These are phyloP conservation scores for Populus alba DNA, from an alignment of 345 rosid genomes.

Conservation along the genomic window DNA sequence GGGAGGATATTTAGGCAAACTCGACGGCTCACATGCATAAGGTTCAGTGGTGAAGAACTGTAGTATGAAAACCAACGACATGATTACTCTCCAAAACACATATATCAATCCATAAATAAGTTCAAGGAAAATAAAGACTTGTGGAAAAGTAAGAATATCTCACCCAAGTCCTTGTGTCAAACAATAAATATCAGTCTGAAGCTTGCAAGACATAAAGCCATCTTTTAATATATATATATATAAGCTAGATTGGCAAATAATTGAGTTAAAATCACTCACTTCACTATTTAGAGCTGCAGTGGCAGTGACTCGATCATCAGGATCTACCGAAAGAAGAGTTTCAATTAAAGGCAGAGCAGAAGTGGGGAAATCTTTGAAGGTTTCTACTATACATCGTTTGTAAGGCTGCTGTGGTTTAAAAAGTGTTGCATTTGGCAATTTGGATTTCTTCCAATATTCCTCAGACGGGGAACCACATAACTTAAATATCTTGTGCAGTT, in stretches of 20 bases:
- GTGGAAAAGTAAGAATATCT: neutral
- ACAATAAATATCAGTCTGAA: neutral
- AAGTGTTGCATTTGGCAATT: slow-evolving; percentile 75
- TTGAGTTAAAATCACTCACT: slow-evolving; percentile 40
- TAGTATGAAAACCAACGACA: slow-evolving; percentile 20
- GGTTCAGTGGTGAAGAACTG: slow-evolving; percentile 90
- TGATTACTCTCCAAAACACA: slow-evolving; percentile 4
- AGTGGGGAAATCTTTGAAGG: slow-evolving; percentile 64
- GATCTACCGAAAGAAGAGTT: slow-evolving; percentile 74
- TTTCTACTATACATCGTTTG: slow-evolving; percentile 65
- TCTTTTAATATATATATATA: neutral
- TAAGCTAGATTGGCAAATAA: neutral
- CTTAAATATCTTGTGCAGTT: slow-evolving; percentile 84
- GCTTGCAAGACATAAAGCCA: neutral
- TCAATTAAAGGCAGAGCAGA: slow-evolving; percentile 60
- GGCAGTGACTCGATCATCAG: slow-evolving; percentile 75
- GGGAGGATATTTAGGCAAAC: slow-evolving; percentile 88
- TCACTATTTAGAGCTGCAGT: slow-evolving; percentile 64
- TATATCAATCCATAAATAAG: slow-evolving; percentile 2
- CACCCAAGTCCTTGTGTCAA: neutral
- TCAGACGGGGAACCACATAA: slow-evolving; percentile 91
- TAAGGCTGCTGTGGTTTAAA: slow-evolving; percentile 79
- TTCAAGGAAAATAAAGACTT: neutral
- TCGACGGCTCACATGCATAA: slow-evolving; percentile 72
- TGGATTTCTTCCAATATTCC: slow-evolving; percentile 79